Evolutionary conservation across 805 yeast species (phyloP).

Genomic region (Starmera caribaea): DNA sequence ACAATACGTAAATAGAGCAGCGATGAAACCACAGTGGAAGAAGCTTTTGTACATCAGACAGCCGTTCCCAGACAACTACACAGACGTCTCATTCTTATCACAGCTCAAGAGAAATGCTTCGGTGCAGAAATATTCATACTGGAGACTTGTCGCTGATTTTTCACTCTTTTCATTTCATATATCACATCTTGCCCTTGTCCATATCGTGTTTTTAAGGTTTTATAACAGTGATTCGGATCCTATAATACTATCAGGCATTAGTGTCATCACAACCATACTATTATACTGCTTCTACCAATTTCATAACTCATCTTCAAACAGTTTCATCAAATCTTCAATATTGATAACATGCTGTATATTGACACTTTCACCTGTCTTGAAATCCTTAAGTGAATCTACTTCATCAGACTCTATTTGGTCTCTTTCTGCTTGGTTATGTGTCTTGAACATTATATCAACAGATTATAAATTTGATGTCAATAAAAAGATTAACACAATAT

Average conservation of each 20-base stretch:
- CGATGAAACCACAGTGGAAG: constrained; percentile 48
- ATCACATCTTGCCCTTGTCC: constrained; percentile 52
- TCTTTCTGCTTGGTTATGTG: constrained; percentile 66
- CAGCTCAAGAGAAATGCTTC: constrained; percentile 71
- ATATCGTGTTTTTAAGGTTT: constrained; percentile 58
- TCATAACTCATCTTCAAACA: not conserved
- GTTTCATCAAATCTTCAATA: constrained; percentile 49
- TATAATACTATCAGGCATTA: constrained; percentile 26
- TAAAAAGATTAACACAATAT: constrained; percentile 30
- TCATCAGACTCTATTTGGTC: constrained; percentile 96
- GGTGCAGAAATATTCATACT: constrained; percentile 55
- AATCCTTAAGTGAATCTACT: constrained; percentile 80
- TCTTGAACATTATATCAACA: constrained; percentile 57
- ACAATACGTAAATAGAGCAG: too few species aligned
- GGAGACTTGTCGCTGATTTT: constrained; percentile 62
- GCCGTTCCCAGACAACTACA: constrained; percentile 86
- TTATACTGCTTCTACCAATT: not conserved
- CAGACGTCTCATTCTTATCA: constrained; percentile 72
- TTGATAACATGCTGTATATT: constrained; percentile 63
- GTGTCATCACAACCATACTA: constrained; percentile 23
- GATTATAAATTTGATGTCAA: constrained; percentile 52
- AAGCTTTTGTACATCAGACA: constrained; percentile 79
- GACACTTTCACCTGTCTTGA: constrained; percentile 81
- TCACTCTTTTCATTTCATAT: constrained; percentile 58
- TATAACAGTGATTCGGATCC: constrained; percentile 44